Conservation (phyloP, 164 flowering plant genomes). For the Taxillus chinensis region DNA sequence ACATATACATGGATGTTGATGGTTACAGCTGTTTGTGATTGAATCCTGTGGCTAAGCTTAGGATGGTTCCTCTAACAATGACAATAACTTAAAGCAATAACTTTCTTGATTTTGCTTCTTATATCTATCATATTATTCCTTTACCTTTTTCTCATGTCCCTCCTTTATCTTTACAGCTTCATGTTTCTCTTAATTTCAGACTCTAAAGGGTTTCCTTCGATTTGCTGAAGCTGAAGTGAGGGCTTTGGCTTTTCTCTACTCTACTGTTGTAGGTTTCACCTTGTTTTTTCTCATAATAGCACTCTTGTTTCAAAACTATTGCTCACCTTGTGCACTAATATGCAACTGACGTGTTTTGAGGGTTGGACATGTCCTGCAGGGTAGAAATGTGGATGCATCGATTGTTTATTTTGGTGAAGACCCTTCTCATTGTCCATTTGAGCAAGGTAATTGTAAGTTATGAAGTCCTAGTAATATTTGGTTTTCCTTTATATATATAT, state of each 20-base stretch:
- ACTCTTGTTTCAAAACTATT: neutral
- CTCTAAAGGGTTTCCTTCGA: conserved; percentile 65
- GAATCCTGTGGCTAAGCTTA: too few relatives aligned
- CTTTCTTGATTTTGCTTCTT: too few relatives aligned
- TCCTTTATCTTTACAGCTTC: too few relatives aligned
- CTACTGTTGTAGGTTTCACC: conserved; percentile 65
- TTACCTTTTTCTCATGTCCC: neutral
- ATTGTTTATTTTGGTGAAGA: conserved; percentile 95
- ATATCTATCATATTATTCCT: neutral
- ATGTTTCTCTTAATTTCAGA: conserved; percentile 25
- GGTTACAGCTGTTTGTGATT: too few relatives aligned
- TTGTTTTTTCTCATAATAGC: neutral
- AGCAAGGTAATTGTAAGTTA: conserved; percentile 59
- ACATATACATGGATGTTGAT: too few relatives aligned
- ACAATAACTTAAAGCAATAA: too few relatives aligned
- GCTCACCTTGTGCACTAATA: neutral
- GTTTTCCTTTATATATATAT: neutral
- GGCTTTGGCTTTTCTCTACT: conserved; percentile 71
- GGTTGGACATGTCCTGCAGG: conserved; percentile 35
- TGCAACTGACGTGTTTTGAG: conserved; percentile 4
- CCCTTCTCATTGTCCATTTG: conserved; percentile 87
- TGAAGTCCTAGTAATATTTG: neutral
- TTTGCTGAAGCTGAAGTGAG: conserved; percentile 88
- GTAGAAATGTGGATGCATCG: conserved; percentile 85
- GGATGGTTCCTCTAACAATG: too few relatives aligned